Percentiles rank a stretch among this genome's conserved stretches.
Evolutionary conservation across 2,329 filamentous ascomycete species (phyloP).

Genomic region (Colletotrichum aenigma): DNA sequence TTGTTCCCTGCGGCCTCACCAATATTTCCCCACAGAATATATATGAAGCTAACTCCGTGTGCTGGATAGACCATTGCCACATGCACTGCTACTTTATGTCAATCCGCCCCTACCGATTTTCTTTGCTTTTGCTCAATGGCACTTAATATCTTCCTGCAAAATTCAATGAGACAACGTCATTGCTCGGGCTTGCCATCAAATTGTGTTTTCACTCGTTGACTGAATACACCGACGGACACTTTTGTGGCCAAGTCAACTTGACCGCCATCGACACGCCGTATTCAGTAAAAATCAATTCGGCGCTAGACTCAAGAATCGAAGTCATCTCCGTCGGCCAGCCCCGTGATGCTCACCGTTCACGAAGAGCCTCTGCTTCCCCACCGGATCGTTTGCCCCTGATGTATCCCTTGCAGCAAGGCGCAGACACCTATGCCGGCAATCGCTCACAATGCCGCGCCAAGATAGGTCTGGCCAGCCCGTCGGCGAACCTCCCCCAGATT

Average conservation of each 20-base stretch:
- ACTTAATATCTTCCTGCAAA: neutral
- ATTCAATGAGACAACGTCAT: neutral
- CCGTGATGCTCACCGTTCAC: neutral
- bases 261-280: accelerated
- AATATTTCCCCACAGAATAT: neutral
- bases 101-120: neutral
- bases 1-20: neutral
- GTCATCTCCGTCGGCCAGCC: neutral
- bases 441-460: neutral
- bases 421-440: neutral
- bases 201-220: neutral
- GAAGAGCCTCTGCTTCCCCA: neutral
- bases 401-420: neutral
- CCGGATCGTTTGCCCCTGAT: neutral
- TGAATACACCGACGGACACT: neutral
- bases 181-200: too few relatives aligned
- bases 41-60: neutral
- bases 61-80: neutral
- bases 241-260: neutral
- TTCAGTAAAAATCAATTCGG: neutral
- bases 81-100: neutral
- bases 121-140: neutral
- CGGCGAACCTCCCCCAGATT: neutral
- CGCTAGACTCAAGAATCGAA: neutral
- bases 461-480: neutral